Conservation (phyloP, 306 rosid genomes). For the Dicorynia guianensis region DNA sequence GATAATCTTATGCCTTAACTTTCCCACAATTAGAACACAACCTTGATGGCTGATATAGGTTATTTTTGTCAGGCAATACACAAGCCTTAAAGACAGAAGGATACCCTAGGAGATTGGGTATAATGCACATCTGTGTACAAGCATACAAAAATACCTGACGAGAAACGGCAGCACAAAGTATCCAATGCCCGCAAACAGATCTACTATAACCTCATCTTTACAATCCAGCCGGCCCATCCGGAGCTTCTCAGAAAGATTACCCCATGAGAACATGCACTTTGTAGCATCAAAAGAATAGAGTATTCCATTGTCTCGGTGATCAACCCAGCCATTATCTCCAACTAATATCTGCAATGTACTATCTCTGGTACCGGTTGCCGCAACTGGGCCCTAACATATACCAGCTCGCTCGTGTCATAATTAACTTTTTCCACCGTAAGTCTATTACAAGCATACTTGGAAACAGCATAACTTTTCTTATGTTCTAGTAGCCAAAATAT, state of each 20-base stretch:
- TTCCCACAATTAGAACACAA: slow-evolving; percentile 23
- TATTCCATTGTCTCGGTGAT: slow-evolving; percentile 89
- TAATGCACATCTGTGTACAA: slow-evolving; percentile 21
- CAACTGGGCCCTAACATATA: slow-evolving; percentile 77
- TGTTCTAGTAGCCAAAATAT: slow-evolving; percentile 24
- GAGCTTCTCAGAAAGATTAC: slow-evolving; percentile 90
- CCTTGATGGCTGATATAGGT: slow-evolving; percentile 14
- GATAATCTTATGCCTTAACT: neutral
- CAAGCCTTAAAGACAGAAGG: neutral
- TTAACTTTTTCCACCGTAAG: slow-evolving; percentile 31
- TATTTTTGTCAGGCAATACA: neutral
- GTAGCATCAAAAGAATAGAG: slow-evolving; percentile 83
- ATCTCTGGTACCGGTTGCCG: slow-evolving; percentile 89
- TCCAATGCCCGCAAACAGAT: slow-evolving; percentile 93
- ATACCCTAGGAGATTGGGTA: slow-evolving; percentile 31
- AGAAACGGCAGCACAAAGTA: slow-evolving; percentile 95
- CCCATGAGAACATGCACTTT: slow-evolving; percentile 99
- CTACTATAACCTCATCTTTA: slow-evolving; percentile 77
- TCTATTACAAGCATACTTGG: slow-evolving; percentile 32
- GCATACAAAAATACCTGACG: slow-evolving; percentile 64
- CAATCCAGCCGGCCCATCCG: slow-evolving; percentile 80
- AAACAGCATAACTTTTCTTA: neutral
- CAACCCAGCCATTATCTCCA: slow-evolving; percentile 95
- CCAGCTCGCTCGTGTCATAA: slow-evolving; percentile 38
- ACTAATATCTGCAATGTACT: slow-evolving; percentile 84